Conservation (phyloP, 192 early-diverging fungal genomes). For the Anaeromyces robustus region DNA sequence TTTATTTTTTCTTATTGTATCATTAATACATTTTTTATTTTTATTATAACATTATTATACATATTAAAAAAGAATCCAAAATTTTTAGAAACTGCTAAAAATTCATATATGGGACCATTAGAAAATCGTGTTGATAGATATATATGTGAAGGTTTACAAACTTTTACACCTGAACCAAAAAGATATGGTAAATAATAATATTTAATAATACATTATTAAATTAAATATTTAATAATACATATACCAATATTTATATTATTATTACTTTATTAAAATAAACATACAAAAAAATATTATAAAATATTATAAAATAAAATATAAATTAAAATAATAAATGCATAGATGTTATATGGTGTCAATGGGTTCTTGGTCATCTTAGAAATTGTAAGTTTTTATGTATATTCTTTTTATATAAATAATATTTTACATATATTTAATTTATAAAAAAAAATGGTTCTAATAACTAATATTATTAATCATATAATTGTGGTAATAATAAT, state of each 20-base stretch:
- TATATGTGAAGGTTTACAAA: constrained; percentile 63
- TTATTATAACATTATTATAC: too few species aligned
- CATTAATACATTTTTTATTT: too few species aligned
- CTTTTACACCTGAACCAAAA: constrained; percentile 45
- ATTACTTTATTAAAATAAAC: too few species aligned
- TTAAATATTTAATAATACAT: neutral
- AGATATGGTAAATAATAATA: constrained; percentile 27
- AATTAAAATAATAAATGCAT: neutral
- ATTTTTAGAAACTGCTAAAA: constrained; percentile 61
- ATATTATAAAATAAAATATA: neutral
- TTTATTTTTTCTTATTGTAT: too few species aligned
- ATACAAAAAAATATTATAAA: too few species aligned
- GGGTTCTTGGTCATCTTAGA: constrained; percentile 86
- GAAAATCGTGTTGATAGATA: constrained; percentile 41
- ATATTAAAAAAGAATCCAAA: constrained; percentile 22
- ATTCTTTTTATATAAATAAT: too few species aligned
- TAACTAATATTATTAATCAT: neutral
- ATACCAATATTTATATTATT: neutral
- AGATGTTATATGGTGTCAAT: constrained; percentile 96
- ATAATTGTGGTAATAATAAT: neutral
- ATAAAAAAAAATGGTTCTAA: too few species aligned
- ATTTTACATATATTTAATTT: neutral
- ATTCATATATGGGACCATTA: constrained; percentile 41
- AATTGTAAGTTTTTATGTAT: constrained; percentile 55
- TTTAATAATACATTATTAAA: too few species aligned